Percentiles rank a stretch among this genome's conserved stretches.
Evolutionary conservation across 2,329 filamentous ascomycete genomes (phyloP).

Genomic region (Trichothecium roseum): DNA sequence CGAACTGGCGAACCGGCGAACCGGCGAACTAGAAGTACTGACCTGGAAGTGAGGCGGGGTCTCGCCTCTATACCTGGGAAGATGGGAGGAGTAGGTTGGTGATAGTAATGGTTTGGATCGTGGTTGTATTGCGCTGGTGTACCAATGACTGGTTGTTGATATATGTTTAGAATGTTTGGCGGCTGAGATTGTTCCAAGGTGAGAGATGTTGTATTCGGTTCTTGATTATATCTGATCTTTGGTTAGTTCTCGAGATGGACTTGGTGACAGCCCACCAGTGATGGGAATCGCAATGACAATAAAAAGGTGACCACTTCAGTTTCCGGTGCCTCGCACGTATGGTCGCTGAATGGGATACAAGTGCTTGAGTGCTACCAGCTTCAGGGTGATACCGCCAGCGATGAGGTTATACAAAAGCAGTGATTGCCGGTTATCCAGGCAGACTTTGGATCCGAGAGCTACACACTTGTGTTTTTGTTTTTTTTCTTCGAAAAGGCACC

Average conservation of each 20-base stretch:
- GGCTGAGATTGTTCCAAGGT: constrained; percentile 44
- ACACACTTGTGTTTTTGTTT: too few species aligned
- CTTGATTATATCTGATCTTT: constrained; percentile 41
- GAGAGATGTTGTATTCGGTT: constrained; percentile 39
- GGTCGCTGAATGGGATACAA: too few species aligned
- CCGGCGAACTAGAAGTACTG: constrained; percentile 24
- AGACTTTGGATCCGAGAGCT: too few species aligned
- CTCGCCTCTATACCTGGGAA: constrained; percentile 42
- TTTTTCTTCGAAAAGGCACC: too few species aligned
- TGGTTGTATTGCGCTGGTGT: constrained; percentile 36
- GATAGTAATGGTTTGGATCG: constrained; percentile 39
- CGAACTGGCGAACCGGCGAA: too few species aligned
- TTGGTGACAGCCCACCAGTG: too few species aligned
- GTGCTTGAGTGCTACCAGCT: constrained; percentile 16
- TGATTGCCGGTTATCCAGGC: too few species aligned
- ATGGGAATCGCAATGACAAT: background rate
- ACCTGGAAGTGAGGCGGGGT: constrained; percentile 45
- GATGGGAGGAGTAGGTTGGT: constrained; percentile 27
- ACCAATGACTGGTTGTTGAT: constrained; percentile 37
- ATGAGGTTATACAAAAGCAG: constrained; percentile 27
- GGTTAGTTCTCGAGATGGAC: constrained; percentile 3
- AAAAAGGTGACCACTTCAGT: background rate
- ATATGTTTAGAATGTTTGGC: constrained; percentile 36
- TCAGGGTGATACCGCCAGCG: constrained; percentile 33
- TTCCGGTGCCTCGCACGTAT: too few species aligned